Evolutionary conservation across 495 filamentous ascomycete species (phyloP).

Genomic region (Talaromyces liani): DNA sequence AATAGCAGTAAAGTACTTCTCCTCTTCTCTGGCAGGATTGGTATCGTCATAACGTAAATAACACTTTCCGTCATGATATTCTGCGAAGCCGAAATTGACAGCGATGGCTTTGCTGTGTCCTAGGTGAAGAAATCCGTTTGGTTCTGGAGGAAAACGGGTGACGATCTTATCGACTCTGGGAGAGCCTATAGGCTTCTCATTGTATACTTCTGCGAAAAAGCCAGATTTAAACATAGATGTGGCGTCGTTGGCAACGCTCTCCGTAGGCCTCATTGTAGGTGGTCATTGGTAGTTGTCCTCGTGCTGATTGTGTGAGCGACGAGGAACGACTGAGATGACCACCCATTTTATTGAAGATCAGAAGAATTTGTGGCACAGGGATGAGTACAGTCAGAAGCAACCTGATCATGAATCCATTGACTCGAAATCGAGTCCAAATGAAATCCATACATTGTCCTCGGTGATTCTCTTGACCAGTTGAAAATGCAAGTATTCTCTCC

Average conservation of each 20-base stretch:
- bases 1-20: conserved; percentile 71
- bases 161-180: conserved; percentile 41
- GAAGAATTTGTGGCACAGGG: background rate
- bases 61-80: conserved; percentile 70
- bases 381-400: background rate
- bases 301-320: too few species aligned
- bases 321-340: too few species aligned
- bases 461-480: too few species aligned
- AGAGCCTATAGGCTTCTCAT: conserved; percentile 49
- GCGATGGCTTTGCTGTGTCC: conserved; percentile 96
- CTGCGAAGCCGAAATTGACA: conserved; percentile 93
- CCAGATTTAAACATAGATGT: conserved; percentile 77
- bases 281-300: background rate
- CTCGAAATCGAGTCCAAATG: too few species aligned
- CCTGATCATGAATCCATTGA: too few species aligned
- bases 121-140: conserved; percentile 45
- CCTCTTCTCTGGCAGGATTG: conserved; percentile 76
- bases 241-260: conserved; percentile 37
- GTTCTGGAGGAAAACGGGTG: conserved; percentile 91
- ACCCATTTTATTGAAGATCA: background rate
- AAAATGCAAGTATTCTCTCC: too few species aligned
- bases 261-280: background rate
- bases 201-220: conserved; percentile 73
- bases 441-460: too few species aligned
- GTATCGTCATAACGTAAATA: conserved; percentile 72